phyloP scores from a whole-genome alignment of 129 eudicot species.

The Scalesia atractyloides region DNA sequence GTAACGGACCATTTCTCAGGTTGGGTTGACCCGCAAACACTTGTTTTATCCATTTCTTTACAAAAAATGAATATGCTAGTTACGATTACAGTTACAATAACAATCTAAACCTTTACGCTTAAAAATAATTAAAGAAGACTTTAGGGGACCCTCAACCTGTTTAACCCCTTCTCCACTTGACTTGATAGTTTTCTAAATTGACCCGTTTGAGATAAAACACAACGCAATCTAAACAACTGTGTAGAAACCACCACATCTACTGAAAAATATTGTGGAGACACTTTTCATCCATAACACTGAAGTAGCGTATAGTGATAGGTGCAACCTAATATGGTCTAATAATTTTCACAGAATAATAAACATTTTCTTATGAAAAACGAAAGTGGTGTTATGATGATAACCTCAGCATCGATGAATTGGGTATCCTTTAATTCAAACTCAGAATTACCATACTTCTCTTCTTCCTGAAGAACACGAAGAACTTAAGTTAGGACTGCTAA shows the following conservation, averaged over 20 bases:
- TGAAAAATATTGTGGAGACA: not conserved
- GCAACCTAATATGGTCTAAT: constrained; percentile 1
- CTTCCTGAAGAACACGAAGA: constrained; percentile 65
- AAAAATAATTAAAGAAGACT: not conserved
- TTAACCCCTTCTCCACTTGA: not conserved
- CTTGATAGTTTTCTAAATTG: not conserved
- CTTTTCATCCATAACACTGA: constrained; percentile 12
- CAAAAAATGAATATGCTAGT: not conserved
- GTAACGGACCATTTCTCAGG: not conserved
- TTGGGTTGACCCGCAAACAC: not conserved
- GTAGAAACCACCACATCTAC: not conserved
- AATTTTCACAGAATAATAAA: not conserved
- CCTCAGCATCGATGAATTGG: constrained; percentile 95
- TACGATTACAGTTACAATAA: not conserved
- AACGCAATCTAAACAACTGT: not conserved
- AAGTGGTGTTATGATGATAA: constrained; percentile 22
- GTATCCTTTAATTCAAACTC: constrained; percentile 70
- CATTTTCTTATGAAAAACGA: not conserved
- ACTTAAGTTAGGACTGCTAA: constrained; percentile 53
- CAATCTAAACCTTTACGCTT: not conserved
- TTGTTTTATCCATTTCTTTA: not conserved
- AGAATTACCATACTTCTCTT: constrained; percentile 62
- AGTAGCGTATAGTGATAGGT: not conserved
- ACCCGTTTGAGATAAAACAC: not conserved
- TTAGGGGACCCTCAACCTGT: not conserved